Base-by-base conservation (phyloP, 352 stramenopile species). In the Phytophthora meadii region DNA sequence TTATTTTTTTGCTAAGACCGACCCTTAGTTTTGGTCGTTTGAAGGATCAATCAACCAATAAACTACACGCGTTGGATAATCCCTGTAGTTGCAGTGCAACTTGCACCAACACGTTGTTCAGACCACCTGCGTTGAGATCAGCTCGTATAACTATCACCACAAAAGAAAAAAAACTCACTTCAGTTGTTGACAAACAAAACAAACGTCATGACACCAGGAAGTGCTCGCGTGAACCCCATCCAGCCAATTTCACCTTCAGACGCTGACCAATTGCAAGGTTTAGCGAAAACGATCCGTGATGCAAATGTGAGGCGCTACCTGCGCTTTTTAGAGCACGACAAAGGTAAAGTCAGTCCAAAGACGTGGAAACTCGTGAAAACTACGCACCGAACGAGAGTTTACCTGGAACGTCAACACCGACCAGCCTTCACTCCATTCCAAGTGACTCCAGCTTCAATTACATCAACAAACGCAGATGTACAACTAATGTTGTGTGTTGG, bases 281-380 rank as follows among this genome's bases (percentile, higher is more conserved):
- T 78, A 8, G 47, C 65, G 46, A 51, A 68, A 14, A 63, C 28
- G 4, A 62, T 80, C 17, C 56, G 82, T 3, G 17, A 61, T 0
- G 70, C 72, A 32, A 74, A 70, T 39, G 28, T 76, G 9, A 50
- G 55, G 4, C 56, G 74, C 24, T 82, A 84, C 55, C 61, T 68
- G 39, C 48, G 44, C 28, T 74, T 74, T 34, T 12, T 61, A 17
- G 41, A 45, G 24, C 41, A 27, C 1, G 46, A 70, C 14, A 42
- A 44, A 14, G 54, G 61, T 2, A 60, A 50, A 41, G 61, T 70
- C 9, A 56, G 56, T 39, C 14, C 48, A n/a, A 64, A n/a, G 7
- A 8, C 41, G 7, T 76, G 68, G 68, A 76, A 76, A 37, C 40
- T 54, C 36, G 55, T 66, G 7, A 69, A 72, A 37, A 46, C 34